Base-by-base conservation (phyloP, 1,139 yeast genomes). In the Magnusiomyces suaveolens region DNA sequence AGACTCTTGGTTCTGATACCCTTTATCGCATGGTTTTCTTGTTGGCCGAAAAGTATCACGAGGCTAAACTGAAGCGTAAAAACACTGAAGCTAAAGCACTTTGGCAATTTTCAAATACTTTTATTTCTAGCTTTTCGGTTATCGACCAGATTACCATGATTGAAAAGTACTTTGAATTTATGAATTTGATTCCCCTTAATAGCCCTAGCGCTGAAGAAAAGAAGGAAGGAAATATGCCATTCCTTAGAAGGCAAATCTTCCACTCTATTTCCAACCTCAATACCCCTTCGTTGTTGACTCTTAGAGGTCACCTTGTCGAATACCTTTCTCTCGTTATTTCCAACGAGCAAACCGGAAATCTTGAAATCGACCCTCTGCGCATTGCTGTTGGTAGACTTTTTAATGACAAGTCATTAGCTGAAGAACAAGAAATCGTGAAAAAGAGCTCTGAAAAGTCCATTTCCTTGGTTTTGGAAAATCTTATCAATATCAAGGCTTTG, bases 11-110 rank as follows among this genome's bases (percentile, higher is more conserved):
- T n/a, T 74, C 84, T 50, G 75, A 75, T 14, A 46, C 54, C 50
- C 75, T 90, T 61, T 87, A 86, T 62, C 75, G 86, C 52, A 77
- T 92, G 51, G 70, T 90, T 60, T 84, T 87, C 64, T 76, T 92
- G 63, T 78, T 90, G 63, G 92, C 95, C 48, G 87, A 81, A 63
- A 95, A 87, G 66, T 87, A 79, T 65, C 79, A 83, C 8, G 74
- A 73, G 50, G 75, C 81, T 49, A 69, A 75, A 50, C 66, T 70
- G 39, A 80, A 78, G 63, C 79, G 81, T 61, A 86, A 82, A 66
- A 67, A 73, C 52, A 78, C 81, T 51, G 96, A 87, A 56, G 79
- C 87, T 33, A 77, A 78, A 58, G 74, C 83, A 1, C 71, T 86
- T 49, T 71, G 82, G 55, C 95, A 87, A 60, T 92, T 92, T 67